phyloP scores from a whole-genome alignment of 164 flowering plant genomes.

The Akebia trifoliata region DNA sequence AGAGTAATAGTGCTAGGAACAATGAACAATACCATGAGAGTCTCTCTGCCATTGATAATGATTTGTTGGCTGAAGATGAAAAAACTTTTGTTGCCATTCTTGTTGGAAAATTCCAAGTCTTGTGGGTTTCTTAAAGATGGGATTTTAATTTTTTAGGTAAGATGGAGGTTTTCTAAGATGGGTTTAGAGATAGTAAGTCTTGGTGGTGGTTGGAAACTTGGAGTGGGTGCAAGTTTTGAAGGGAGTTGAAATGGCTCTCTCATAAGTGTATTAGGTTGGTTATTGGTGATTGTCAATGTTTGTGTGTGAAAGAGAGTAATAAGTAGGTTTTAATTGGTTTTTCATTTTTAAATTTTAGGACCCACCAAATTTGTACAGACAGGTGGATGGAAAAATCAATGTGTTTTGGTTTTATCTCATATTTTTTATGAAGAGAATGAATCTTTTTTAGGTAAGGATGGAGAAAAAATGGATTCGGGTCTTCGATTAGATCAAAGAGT shows the following conservation, averaged over 20 bases:
- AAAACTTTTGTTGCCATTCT: neutral
- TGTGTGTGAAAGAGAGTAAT: no score
- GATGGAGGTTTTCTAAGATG: slow-evolving; percentile 1
- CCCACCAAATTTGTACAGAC: no score
- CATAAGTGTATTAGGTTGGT: neutral
- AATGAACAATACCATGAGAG: slow-evolving; percentile 14
- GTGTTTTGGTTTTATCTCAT: no score
- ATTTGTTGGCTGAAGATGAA: slow-evolving; percentile 1
- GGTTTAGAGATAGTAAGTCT: no score
- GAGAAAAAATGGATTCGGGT: no score
- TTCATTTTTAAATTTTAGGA: no score
- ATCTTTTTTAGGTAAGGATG: no score
- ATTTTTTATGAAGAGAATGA: no score
- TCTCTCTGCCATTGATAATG: slow-evolving; percentile 9
- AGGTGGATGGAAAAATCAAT: no score
- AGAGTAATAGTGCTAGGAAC: slow-evolving; percentile 9
- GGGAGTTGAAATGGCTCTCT: slow-evolving; percentile 21
- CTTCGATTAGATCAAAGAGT: no score
- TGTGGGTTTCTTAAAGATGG: neutral
- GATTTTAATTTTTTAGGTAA: neutral
- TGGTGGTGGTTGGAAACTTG: slow-evolving; percentile 17
- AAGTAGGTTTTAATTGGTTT: neutral
- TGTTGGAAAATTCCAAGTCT: neutral
- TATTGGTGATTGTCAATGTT: no score
- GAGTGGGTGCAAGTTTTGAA: slow-evolving; percentile 16